phyloP scores from a whole-genome alignment of 129 eudicot species.

The Lactuca saligna region DNA sequence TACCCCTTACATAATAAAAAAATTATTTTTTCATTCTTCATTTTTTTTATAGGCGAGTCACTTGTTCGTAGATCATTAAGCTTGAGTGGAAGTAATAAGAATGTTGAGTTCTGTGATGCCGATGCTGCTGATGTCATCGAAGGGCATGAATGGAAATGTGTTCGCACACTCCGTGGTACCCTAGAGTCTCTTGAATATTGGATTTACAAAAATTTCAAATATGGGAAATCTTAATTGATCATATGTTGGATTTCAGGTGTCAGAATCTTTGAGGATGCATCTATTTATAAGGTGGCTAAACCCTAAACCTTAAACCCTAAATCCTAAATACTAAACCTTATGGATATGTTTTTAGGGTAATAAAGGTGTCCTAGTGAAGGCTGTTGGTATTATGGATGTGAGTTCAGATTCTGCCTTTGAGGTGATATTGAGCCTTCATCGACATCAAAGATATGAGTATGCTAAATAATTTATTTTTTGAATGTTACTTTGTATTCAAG shows the following conservation, averaged over 20 bases:
- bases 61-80: constrained; percentile 62
- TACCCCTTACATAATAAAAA: not conserved
- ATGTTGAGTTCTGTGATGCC: constrained; percentile 51
- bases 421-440: constrained; percentile 72
- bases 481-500: not conserved
- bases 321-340: not conserved
- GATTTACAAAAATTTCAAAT: not conserved
- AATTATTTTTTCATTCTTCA: not conserved
- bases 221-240: not conserved
- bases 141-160: constrained; percentile 91
- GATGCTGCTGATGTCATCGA: constrained; percentile 84
- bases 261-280: constrained; percentile 84
- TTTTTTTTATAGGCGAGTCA: constrained; percentile 51
- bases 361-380: constrained; percentile 84
- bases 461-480: constrained; percentile 24
- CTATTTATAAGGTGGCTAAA: constrained; percentile 52
- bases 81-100: constrained; percentile 31
- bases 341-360: constrained; percentile 18
- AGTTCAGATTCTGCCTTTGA: constrained; percentile 86
- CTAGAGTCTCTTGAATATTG: not conserved
- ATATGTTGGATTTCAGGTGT: constrained; percentile 62
- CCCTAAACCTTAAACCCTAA: constrained; percentile 29
- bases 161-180: constrained; percentile 71
- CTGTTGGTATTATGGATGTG: constrained; percentile 84
- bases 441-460: constrained; percentile 82